A percentile compares a stretch with the other conserved stretches of the same genome.
phyloP scores from a whole-genome alignment of 2,329 filamentous ascomycete species.

The Cladosporium cucumerinum region DNA sequence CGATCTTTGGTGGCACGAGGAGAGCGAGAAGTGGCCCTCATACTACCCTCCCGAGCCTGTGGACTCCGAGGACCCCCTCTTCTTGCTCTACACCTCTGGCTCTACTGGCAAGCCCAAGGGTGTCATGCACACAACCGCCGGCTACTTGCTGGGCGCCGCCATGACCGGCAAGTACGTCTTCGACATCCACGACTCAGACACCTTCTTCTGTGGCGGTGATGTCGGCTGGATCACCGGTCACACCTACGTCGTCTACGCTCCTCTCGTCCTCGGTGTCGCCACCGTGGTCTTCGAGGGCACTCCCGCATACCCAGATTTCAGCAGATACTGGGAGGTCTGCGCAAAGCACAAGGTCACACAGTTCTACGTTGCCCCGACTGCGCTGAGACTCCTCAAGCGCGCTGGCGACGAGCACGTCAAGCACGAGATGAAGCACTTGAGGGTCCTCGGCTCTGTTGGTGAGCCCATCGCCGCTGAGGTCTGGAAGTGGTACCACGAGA shows the following conservation, averaged over 20 bases:
- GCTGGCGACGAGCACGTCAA: constrained; percentile 91
- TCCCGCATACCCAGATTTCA: constrained; percentile 95
- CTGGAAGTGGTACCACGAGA: constrained; percentile 99
- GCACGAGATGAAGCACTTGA: constrained; percentile 80
- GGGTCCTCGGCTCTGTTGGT: constrained; percentile 89
- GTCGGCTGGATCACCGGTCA: constrained; percentile 99
- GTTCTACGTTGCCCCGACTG: constrained; percentile 97
- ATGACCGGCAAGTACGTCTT: constrained; percentile 98
- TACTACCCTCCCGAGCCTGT: constrained; percentile 88
- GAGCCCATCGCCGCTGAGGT: constrained; percentile 97
- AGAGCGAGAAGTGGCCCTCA: constrained; percentile 91
- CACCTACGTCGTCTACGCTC: constrained; percentile 96
- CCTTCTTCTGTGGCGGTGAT: constrained; percentile 96
- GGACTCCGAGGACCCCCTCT: constrained; percentile 92
- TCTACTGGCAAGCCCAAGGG: constrained; percentile 99
- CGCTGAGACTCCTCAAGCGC: constrained; percentile 87
- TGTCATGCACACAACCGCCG: constrained; percentile 94
- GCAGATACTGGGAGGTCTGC: constrained; percentile 97
- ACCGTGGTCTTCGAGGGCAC: constrained; percentile 98
- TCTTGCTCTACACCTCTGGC: constrained; percentile 95
- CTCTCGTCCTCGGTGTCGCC: constrained; percentile 84
- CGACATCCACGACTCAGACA: constrained; percentile 90
- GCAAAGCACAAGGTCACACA: constrained; percentile 93
- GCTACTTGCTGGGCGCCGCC: constrained; percentile 91
- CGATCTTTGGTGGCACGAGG: constrained; percentile 98